Evolutionary conservation across 257 asterid genomes (phyloP).

Genomic region (Solanum chaucha): DNA sequence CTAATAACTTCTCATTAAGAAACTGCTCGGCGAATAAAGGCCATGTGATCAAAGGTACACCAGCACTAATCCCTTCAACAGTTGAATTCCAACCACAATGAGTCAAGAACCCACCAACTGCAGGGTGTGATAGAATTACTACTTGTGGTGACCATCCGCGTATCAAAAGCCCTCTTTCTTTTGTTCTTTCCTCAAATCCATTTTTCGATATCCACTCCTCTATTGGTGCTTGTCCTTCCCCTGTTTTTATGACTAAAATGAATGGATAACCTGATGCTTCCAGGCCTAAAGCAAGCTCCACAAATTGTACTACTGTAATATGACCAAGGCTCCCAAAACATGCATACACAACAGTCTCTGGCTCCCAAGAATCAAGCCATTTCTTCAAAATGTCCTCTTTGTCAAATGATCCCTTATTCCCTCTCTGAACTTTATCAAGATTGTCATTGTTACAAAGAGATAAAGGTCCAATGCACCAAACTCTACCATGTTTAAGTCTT

Average conservation of each 20-base stretch:
- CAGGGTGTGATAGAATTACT: neutral
- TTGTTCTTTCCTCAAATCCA: neutral
- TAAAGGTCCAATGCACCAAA: constrained; percentile 7
- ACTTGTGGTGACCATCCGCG: neutral
- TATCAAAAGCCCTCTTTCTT: too few species aligned
- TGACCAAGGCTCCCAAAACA: neutral
- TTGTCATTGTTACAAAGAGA: neutral
- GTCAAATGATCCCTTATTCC: neutral
- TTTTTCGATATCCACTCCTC: neutral
- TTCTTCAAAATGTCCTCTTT: neutral
- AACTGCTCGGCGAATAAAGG: neutral
- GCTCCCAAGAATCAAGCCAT: neutral
- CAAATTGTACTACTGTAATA: neutral
- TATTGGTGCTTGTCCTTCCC: neutral
- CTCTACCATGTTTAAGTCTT: neutral
- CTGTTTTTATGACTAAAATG: neutral
- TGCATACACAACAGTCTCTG: neutral
- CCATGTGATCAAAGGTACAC: neutral
- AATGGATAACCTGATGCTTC: neutral
- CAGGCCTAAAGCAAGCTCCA: neutral
- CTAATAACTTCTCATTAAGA: neutral
- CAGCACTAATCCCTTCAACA: neutral
- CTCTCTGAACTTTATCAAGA: neutral
- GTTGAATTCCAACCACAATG: constrained; percentile 6
- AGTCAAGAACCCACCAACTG: neutral